Percentiles rank a stretch among this genome's conserved stretches.
These are phyloP conservation scores for Carpinus fangiana DNA, from an alignment of 306 rosid species.

Conservation along the genomic window DNA sequence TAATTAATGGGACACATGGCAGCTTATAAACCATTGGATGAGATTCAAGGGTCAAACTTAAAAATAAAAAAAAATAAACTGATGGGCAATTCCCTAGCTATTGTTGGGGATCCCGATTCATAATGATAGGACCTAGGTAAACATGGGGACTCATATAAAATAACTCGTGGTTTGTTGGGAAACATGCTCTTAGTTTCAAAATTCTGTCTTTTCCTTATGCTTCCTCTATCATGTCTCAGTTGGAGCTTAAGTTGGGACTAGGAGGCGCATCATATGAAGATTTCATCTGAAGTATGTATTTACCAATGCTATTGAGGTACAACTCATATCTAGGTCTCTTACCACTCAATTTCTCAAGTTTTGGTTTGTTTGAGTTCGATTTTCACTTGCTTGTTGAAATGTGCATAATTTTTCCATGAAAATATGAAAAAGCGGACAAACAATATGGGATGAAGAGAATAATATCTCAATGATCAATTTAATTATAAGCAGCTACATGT, in stretches of 20 bases:
- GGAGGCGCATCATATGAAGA: constrained; percentile 96
- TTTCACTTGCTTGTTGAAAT: neutral
- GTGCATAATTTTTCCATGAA: neutral
- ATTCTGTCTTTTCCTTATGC: constrained; percentile 12
- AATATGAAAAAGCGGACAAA: neutral
- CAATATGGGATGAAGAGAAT: neutral
- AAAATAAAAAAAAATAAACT: too few relatives aligned
- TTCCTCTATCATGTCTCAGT: constrained; percentile 43
- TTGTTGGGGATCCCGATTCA: too few relatives aligned
- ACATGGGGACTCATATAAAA: neutral
- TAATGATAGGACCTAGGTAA: neutral
- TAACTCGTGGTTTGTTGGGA: neutral
- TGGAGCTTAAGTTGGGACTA: constrained; percentile 92
- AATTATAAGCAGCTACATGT: neutral
- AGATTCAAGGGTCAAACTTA: too few relatives aligned
- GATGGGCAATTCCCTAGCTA: too few relatives aligned
- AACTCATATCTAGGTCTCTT: constrained; percentile 17
- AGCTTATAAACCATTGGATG: too few relatives aligned
- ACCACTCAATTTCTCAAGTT: constrained; percentile 5
- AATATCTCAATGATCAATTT: neutral
- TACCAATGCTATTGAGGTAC: constrained; percentile 97
- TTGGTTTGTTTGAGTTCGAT: neutral
- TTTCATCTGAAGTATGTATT: constrained; percentile 71
- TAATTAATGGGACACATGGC: too few relatives aligned
- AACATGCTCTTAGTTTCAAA: constrained; percentile 14